phyloP scores from a whole-genome alignment of 176 grass and related monocot species.

The Guadua angustifolia region DNA sequence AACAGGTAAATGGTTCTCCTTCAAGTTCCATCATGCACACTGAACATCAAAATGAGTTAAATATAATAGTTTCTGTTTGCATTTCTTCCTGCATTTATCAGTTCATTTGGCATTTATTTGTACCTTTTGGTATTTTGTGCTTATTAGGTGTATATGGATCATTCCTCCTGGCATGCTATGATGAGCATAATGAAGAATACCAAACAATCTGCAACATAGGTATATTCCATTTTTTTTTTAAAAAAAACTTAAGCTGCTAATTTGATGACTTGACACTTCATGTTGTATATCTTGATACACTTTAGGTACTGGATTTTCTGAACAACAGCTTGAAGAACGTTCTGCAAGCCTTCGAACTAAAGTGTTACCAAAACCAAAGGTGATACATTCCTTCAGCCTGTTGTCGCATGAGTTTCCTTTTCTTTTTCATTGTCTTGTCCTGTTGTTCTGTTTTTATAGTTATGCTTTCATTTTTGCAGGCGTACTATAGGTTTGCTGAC shows the following conservation, averaged over 20 bases:
- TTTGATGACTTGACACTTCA: constrained; percentile 24
- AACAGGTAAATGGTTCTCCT: constrained; percentile 59
- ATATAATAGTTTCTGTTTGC: background rate
- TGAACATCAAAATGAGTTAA: constrained; percentile 27
- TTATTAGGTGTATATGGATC: constrained; percentile 91
- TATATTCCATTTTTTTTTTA: constrained; percentile 15
- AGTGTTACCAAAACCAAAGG: constrained; percentile 91
- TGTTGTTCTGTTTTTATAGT: background rate
- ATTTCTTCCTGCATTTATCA: background rate
- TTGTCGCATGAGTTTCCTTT: constrained; percentile 20
- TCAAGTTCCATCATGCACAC: background rate
- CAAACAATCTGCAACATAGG: constrained; percentile 99
- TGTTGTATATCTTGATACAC: constrained; percentile 36
- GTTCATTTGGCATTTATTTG: constrained; percentile 18
- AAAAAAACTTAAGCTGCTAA: background rate
- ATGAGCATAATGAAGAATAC: constrained; percentile 96
- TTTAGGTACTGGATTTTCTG: constrained; percentile 98
- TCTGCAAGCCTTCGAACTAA: constrained; percentile 86
- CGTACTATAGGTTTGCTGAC: constrained; percentile 93
- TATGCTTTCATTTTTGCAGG: constrained; percentile 52
- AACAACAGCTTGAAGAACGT: constrained; percentile 88
- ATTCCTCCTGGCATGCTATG: constrained; percentile 93
- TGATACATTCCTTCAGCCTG: constrained; percentile 47
- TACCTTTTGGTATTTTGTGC: constrained; percentile 41
- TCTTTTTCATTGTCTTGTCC: constrained; percentile 15